These are phyloP conservation scores for Barnettozyma salicaria DNA, from an alignment of 805 yeast species.

Conservation along the genomic window DNA sequence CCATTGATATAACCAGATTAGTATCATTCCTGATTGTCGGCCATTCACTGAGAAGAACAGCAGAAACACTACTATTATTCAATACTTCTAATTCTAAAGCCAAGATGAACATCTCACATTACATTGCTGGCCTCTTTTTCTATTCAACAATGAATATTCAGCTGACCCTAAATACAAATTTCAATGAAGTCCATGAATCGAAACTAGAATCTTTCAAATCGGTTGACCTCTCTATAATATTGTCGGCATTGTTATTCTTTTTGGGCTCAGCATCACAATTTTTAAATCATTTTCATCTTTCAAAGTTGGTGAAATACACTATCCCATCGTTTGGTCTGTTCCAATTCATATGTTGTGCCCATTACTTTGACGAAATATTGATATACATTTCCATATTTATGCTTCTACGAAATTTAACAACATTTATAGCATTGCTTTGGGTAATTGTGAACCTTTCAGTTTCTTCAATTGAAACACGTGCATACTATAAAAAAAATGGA, in stretches of 20 bases:
- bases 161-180: constrained; percentile 26
- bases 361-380: constrained; percentile 60
- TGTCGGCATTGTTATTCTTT: constrained; percentile 17
- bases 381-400: constrained; percentile 39
- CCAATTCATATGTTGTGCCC: constrained; percentile 52
- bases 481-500: constrained; percentile 35
- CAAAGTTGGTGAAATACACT: constrained; percentile 32
- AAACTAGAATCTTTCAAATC: constrained; percentile 3
- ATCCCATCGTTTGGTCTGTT: constrained; percentile 49
- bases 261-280: constrained; percentile 41
- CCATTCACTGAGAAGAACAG: constrained; percentile 51
- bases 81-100: constrained; percentile 39
- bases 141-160: constrained; percentile 45
- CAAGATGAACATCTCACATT: constrained; percentile 61
- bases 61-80: constrained; percentile 48
- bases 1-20: constrained; percentile 21
- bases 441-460: constrained; percentile 42
- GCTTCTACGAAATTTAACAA: constrained; percentile 17
- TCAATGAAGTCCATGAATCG: constrained; percentile 9
- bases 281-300: constrained; percentile 22
- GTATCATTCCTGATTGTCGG: constrained; percentile 27
- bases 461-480: constrained; percentile 48
- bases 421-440: constrained; percentile 25
- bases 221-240: constrained; percentile 6
- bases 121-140: constrained; percentile 56